phyloP scores from a whole-genome alignment of 2,329 filamentous ascomycete species.

The Diaporthe velutina region DNA sequence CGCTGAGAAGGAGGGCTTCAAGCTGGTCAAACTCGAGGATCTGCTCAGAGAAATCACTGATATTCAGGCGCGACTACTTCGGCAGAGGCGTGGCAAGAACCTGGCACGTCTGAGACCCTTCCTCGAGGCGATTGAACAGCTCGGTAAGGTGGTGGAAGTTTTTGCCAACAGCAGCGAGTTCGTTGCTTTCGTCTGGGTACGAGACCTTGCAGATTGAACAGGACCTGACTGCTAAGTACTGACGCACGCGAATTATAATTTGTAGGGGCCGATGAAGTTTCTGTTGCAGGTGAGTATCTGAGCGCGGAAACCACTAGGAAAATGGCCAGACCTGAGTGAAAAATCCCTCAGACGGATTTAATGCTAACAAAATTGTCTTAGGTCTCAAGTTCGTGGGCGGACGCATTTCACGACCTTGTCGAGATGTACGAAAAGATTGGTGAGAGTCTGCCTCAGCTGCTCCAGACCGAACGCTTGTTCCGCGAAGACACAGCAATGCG shows the following conservation, averaged over 20 bases:
- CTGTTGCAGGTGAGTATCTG: slow-evolving; percentile 9
- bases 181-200: slow-evolving; percentile 25
- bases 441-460: slow-evolving; percentile 6
- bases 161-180: slow-evolving; percentile 15
- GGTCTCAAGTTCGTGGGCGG: slow-evolving; percentile 13
- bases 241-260: background rate
- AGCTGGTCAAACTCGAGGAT: background rate
- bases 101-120: slow-evolving; percentile 13
- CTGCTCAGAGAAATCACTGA: background rate
- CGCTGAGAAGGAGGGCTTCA: background rate
- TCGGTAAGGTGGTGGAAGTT: slow-evolving; percentile 25
- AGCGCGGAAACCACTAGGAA: fast-evolving
- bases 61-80: background rate
- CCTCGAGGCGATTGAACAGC: slow-evolving; percentile 3
- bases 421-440: slow-evolving; percentile 30
- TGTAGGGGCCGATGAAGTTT: slow-evolving; percentile 9
- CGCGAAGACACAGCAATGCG: background rate
- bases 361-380: background rate
- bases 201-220: background rate
- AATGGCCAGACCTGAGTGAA: no score
- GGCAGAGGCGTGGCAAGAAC: slow-evolving; percentile 18
- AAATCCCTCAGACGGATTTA: no score
- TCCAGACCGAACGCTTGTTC: slow-evolving; percentile 9
- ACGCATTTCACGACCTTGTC: slow-evolving; percentile 13
- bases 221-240: background rate